A percentile compares a stretch with the other conserved stretches of the same genome.
phyloP scores from a whole-genome alignment of 73 alveolate species.

The Blepharisma stoltei region DNA sequence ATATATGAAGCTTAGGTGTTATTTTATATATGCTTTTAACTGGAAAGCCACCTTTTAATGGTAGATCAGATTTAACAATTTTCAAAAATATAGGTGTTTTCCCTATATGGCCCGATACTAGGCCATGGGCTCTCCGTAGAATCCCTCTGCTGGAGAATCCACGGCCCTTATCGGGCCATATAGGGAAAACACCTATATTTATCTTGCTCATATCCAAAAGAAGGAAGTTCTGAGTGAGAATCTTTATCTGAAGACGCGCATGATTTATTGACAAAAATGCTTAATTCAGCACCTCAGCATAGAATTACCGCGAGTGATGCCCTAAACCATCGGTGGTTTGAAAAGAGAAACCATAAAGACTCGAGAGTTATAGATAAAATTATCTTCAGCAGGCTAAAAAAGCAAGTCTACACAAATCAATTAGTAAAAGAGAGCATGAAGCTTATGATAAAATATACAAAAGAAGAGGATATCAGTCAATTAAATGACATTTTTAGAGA shows the following conservation, averaged over 20 bases:
- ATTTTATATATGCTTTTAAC: slow-evolving; percentile 37
- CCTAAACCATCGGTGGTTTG: slow-evolving; percentile 51
- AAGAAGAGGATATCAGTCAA: slow-evolving; percentile 72
- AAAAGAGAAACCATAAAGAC: not conserved
- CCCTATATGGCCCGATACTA: too few species aligned
- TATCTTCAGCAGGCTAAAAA: slow-evolving; percentile 37
- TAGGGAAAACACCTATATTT: too few species aligned
- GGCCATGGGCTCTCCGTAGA: too few species aligned
- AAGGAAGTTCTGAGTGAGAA: not conserved
- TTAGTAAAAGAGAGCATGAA: slow-evolving; percentile 69
- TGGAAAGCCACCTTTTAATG: slow-evolving; percentile 42
- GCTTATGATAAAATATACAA: slow-evolving; percentile 50
- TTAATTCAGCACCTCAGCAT: slow-evolving; percentile 37
- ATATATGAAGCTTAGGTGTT: slow-evolving; percentile 49
- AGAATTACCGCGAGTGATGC: slow-evolving; percentile 53
- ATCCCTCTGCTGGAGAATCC: too few species aligned
- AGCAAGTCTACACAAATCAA: slow-evolving; percentile 51
- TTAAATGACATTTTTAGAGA: slow-evolving; percentile 78
- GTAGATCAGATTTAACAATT: not conserved
- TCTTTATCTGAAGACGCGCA: slow-evolving; percentile 38
- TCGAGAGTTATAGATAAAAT: slow-evolving; percentile 22
- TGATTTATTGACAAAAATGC: slow-evolving; percentile 38
- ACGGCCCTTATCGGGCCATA: too few species aligned
- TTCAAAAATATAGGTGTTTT: not conserved
- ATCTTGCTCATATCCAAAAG: not conserved